Conservation (phyloP, 2,329 filamentous ascomycete species). For the Paramyrothecium sp. region DNA sequence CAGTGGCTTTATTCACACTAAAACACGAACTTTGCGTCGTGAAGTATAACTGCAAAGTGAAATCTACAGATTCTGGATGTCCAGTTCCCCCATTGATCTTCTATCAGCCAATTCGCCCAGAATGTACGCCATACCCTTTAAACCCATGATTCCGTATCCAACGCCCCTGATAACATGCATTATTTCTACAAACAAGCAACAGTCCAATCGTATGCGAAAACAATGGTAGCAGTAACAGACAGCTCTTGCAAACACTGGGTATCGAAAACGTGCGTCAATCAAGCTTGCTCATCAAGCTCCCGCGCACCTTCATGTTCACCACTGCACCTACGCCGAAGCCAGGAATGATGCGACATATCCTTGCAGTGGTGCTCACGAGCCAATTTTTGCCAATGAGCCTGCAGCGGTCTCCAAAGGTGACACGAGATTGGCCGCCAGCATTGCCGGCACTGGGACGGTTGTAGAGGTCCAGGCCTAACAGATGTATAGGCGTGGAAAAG, state of each 20-base stretch:
- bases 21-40: no score
- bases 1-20: no score
- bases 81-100: no score
- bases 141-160: no score
- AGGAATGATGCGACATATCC: slow-evolving; percentile 82
- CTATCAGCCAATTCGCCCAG: no score
- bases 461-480: slow-evolving; percentile 83
- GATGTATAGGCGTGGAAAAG: slow-evolving; percentile 77
- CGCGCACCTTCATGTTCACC: slow-evolving; percentile 73
- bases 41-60: no score
- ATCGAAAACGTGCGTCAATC: slow-evolving; percentile 23
- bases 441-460: slow-evolving; percentile 55
- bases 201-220: no score
- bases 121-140: no score
- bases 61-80: no score
- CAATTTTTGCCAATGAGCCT: slow-evolving; percentile 71
- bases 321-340: slow-evolving; percentile 88
- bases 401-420: slow-evolving; percentile 59
- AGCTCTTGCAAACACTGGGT: not conserved
- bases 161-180: no score
- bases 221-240: no score
- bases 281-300: slow-evolving; percentile 62
- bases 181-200: no score
- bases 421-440: slow-evolving; percentile 1
- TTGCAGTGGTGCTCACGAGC: slow-evolving; percentile 67